phyloP scores from a whole-genome alignment of 257 asterid species.

The Salvia rosmarinus region DNA sequence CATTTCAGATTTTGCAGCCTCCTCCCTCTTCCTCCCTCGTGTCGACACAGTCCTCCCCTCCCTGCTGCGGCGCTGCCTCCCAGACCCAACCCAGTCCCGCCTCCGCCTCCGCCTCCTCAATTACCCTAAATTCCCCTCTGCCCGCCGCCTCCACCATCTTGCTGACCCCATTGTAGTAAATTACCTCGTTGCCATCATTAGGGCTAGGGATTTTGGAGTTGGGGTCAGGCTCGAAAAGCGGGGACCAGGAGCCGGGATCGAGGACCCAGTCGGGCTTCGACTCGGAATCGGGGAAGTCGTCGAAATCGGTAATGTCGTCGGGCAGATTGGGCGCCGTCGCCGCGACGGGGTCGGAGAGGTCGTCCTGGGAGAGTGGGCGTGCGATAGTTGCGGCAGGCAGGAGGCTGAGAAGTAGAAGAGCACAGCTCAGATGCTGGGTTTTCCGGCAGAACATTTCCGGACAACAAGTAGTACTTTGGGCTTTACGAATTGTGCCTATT shows the following conservation, averaged over 20 bases:
- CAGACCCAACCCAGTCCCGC: no score
- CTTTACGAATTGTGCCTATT: slow-evolving; percentile 2
- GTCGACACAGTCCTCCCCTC: no score
- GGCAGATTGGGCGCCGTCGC: slow-evolving; percentile 42
- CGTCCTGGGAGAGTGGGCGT: slow-evolving; percentile 82
- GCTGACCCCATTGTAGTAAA: slow-evolving; percentile 63
- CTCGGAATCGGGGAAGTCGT: slow-evolving; percentile 73
- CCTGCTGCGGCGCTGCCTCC: no score
- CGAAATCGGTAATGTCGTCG: slow-evolving; percentile 65
- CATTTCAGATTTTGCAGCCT: no score
- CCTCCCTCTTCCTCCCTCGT: no score
- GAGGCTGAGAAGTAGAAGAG: slow-evolving; percentile 52
- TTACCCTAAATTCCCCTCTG: slow-evolving; percentile 63
- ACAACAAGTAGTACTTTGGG: neutral
- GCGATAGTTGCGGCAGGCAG: slow-evolving; percentile 54
- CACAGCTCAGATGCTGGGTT: slow-evolving; percentile 38
- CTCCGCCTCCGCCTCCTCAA: slow-evolving; percentile 80
- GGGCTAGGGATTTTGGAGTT: slow-evolving; percentile 38
- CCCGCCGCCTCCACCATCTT: slow-evolving; percentile 75
- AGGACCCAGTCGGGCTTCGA: slow-evolving; percentile 71
- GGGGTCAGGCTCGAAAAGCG: slow-evolving; percentile 71
- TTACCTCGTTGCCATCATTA: slow-evolving; percentile 36
- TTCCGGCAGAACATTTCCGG: slow-evolving; percentile 52
- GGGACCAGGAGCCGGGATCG: slow-evolving; percentile 98
- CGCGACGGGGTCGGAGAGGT: slow-evolving; percentile 60